A percentile compares a stretch with the other conserved stretches of the same genome.
Conservation (phyloP, 768 basidiomycete genomes). For the Lactarius hengduanensis region DNA sequence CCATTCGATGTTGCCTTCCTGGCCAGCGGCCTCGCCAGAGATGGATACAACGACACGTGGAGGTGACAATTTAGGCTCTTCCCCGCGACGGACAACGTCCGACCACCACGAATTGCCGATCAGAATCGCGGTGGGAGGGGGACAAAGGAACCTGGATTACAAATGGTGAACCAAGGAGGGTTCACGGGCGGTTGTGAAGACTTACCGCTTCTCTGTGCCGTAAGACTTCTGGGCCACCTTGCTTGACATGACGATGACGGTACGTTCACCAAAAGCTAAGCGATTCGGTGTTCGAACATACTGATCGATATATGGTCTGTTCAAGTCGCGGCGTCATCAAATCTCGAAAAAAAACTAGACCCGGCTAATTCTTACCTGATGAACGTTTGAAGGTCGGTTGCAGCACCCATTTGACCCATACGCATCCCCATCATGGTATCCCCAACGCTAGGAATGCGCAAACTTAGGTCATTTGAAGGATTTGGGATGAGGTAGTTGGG, state of each 20-base stretch:
- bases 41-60: slow-evolving; percentile 88
- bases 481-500: slow-evolving; percentile 52
- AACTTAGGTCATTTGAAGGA: slow-evolving; percentile 54
- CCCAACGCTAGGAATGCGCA: slow-evolving; percentile 62
- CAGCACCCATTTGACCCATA: slow-evolving; percentile 50
- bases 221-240: slow-evolving; percentile 98
- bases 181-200: slow-evolving; percentile 18
- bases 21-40: slow-evolving; percentile 83
- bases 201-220: slow-evolving; percentile 89
- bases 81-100: slow-evolving; percentile 69
- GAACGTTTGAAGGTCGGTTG: slow-evolving; percentile 76
- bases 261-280: slow-evolving; percentile 87
- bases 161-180: slow-evolving; percentile 25
- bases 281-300: slow-evolving; percentile 84
- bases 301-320: slow-evolving; percentile 77
- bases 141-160: slow-evolving; percentile 74
- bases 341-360: background rate
- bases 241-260: slow-evolving; percentile 96
- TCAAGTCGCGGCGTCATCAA: slow-evolving; percentile 25
- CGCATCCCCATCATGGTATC: slow-evolving; percentile 64
- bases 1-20: slow-evolving; percentile 88
- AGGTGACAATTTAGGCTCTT: slow-evolving; percentile 69
- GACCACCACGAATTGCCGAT: slow-evolving; percentile 96
- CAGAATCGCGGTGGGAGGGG: slow-evolving; percentile 91
- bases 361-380: slow-evolving; percentile 53